Evolutionary conservation across 176 grass and related monocot species (phyloP), one percentile per base, ranked within the genome.

Genomic region (Oryza punctata): DNA sequence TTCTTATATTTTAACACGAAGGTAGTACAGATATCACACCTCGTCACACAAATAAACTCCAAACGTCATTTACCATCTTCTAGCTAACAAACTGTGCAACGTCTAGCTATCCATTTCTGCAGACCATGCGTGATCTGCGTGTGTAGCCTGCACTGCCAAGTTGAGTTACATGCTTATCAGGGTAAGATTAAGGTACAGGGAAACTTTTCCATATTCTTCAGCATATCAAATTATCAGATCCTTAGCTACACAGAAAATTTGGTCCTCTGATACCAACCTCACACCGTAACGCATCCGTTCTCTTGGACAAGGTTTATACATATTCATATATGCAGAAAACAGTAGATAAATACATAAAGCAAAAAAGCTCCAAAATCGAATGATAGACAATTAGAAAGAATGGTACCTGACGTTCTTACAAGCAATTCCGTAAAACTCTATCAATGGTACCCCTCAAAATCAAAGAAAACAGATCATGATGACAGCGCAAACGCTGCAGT

Each of bases 391-490:
- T n/a, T n/a, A n/a, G n/a, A n/a, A n/a, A n/a, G 9, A 14, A 65
- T 35, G 73, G 40, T 49, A 59, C 38, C 30, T 45, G 12, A 25
- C 67, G 32, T 4, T 69, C 43, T 64, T 82, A 52, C 50, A 87
- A 37, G 41, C 10, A 27, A 77, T 60, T 29, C 49, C 32, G 25
- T 13, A 27, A 63, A 76, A 45, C 49, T 46, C 69, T 35, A 49
- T 21, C 28, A 57, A 66, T 30, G 57, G 57, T 67, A 61, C 57
- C 63, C 33, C 29, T 91, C 83, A 92, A 73, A 98, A 49, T 45
- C 87, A 74, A 79, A 95, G 76, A 82, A 85, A 90, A 80, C 87
- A 94, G 21, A 99, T 86, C 82, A 96, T 88, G 29, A 94, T 92
- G 65, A 94, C 87, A 24, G 91, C 85, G 18, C 88, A 98, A 78